Percentiles rank a stretch among this genome's conserved stretches.
phyloP scores from a whole-genome alignment of 768 basidiomycete genomes.

The Boletus tomentosulus region DNA sequence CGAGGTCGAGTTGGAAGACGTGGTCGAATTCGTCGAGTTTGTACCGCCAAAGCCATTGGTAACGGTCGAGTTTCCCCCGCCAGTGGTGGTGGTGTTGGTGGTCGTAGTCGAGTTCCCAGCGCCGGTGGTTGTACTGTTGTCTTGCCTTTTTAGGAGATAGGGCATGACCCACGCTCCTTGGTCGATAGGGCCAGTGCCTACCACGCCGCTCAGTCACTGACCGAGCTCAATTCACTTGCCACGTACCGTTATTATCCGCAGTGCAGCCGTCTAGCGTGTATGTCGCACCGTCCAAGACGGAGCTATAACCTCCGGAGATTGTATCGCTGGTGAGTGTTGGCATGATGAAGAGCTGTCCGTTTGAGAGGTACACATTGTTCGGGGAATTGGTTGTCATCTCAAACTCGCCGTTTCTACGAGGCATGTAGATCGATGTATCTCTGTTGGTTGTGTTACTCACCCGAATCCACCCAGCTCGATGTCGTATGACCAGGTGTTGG shows the following conservation, averaged over 20 bases:
- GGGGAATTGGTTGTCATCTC: conserved; percentile 46
- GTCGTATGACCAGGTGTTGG: conserved; percentile 43
- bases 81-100: background rate
- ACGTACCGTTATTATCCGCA: conserved; percentile 5
- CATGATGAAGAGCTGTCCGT: conserved; percentile 54
- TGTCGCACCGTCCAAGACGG: conserved; percentile 38
- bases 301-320: conserved; percentile 32
- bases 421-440: conserved; percentile 3
- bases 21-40: conserved; percentile 25
- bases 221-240: too few species aligned
- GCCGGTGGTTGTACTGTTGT: conserved; percentile 2
- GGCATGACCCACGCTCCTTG: conserved; percentile 23
- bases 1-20: conserved; percentile 25
- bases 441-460: conserved; percentile 14
- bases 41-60: background rate
- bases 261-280: conserved; percentile 39
- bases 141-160: conserved; percentile 24
- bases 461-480: conserved; percentile 55
- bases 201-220: background rate
- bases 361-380: conserved; percentile 42
- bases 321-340: conserved; percentile 54
- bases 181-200: conserved; percentile 7
- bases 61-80: conserved; percentile 2
- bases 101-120: background rate
- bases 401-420: conserved; percentile 46